Base-by-base conservation (phyloP, 139 green algal genomes). In the Chlorella sorokiniana region DNA sequence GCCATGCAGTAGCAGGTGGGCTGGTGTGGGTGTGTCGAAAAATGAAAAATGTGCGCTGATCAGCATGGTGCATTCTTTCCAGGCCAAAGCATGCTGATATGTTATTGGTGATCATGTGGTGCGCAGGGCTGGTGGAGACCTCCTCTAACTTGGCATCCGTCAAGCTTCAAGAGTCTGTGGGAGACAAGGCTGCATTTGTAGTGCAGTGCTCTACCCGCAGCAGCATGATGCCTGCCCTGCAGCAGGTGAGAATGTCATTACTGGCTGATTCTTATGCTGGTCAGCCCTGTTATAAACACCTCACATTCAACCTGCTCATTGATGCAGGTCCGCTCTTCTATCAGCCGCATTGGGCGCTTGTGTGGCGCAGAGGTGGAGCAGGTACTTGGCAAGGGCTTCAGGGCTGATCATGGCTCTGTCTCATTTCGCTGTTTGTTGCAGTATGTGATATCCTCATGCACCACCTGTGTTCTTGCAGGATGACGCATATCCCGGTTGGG, bases 401-500 rank as follows among this genome's bases (percentile, higher is more conserved):
- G 10, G 11, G 48, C 48, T 25, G 48, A n/a, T n/a, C n/a, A n/a
- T n/a, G n/a, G n/a, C n/a, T n/a, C n/a, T n/a, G n/a, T n/a, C n/a
- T n/a, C n/a, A n/a, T n/a, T n/a, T n/a, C n/a, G n/a, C n/a, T n/a
- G n/a, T n/a, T n/a, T n/a, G n/a, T n/a, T 56, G 61, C 61, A 31
- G 25, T 8, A 68, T 69, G 25, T 18, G 35, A 10, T n/a, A 4
- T 8, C 8, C 31, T 44, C 35, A 4, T 20, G 29, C n/a, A 16
- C 29, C 2, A 16, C 61, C 61, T 9, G 29, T 25, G 56, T 4
- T 31, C 20, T 27, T 40, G 48, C 73, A 88, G 38, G 76, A 88
- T 8, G 73, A 84, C 20, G 86, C 91, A 0, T 96, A 96, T 71
- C 91, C 93, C 31, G 93, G 93, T 4, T 96, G 93, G 93, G 74